These are phyloP conservation scores for Suhomyces maxii DNA, from an alignment of 1,139 yeast genomes.

Conservation along the genomic window DNA sequence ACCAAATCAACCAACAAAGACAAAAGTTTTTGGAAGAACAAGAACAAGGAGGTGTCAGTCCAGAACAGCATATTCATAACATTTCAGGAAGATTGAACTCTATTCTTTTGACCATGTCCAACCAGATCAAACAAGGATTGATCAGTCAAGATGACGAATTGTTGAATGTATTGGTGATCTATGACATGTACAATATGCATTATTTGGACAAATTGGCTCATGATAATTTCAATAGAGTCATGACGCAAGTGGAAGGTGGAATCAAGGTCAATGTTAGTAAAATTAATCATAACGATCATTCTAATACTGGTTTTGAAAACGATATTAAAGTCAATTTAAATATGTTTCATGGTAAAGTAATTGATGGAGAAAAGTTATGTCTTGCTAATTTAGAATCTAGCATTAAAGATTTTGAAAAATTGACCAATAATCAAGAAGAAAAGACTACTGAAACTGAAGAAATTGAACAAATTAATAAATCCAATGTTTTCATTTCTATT, in stretches of 20 bases:
- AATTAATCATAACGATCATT: conserved; percentile 42
- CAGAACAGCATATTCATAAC: conserved; percentile 30
- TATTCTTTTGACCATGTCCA: conserved; percentile 39
- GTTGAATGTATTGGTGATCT: conserved; percentile 55
- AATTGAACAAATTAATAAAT: conserved; percentile 36
- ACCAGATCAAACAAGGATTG: conserved; percentile 57
- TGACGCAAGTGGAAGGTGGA: conserved; percentile 92
- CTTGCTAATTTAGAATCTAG: conserved; percentile 82
- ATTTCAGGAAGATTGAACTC: conserved; percentile 37
- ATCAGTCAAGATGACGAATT: conserved; percentile 65
- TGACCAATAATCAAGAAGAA: conserved; percentile 24
- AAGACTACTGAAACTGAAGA: conserved; percentile 19
- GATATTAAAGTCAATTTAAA: conserved; percentile 51
- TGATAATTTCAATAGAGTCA: conserved; percentile 74
- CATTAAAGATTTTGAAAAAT: conserved; percentile 46
- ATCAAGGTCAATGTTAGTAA: conserved; percentile 60
- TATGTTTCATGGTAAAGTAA: conserved; percentile 70
- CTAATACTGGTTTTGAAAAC: neutral
- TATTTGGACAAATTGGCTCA: conserved; percentile 65
- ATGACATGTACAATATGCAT: conserved; percentile 74
- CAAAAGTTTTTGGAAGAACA: conserved; percentile 36
- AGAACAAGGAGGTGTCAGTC: conserved; percentile 18
- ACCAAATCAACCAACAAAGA: conserved; percentile 44
- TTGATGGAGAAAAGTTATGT: conserved; percentile 88
- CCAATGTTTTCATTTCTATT: conserved; percentile 76